phyloP scores from a whole-genome alignment of 1,284 basidiomycete genomes.

The Pseudozyma thailandica region DNA sequence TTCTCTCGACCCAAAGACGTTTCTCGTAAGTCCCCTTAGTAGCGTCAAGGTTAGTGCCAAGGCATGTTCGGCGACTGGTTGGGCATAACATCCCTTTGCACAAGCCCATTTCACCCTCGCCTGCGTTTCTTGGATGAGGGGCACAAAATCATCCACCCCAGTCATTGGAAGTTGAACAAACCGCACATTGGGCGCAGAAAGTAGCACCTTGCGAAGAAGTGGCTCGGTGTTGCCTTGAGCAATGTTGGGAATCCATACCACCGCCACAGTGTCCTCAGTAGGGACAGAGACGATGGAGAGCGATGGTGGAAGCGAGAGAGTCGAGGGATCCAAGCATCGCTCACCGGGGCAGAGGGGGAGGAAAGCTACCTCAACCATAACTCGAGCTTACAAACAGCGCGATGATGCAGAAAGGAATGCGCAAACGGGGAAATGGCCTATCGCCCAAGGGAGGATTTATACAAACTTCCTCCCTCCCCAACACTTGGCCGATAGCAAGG shows the following conservation, averaged over 20 bases:
- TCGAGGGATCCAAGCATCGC: too few relatives aligned
- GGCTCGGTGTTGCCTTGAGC: conserved; percentile 12
- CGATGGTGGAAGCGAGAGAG: too few relatives aligned
- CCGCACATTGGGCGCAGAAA: background rate
- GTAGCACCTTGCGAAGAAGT: background rate
- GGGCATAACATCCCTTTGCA: conserved; percentile 49
- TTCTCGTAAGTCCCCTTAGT: conserved; percentile 6
- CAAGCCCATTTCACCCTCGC: conserved; percentile 33
- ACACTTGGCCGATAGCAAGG: too few relatives aligned
- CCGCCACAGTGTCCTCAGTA: background rate
- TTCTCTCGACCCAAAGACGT: background rate
- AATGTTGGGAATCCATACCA: conserved; percentile 30
- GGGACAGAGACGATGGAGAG: background rate
- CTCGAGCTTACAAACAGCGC: too few relatives aligned
- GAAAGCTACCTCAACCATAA: too few relatives aligned
- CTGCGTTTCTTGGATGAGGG: conserved; percentile 10
- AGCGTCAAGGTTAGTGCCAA: conserved; percentile 32
- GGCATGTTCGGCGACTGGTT: conserved; percentile 54
- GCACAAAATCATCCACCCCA: conserved; percentile 44
- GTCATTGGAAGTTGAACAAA: conserved; percentile 59
- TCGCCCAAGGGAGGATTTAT: too few relatives aligned
- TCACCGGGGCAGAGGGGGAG: too few relatives aligned
- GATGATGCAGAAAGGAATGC: too few relatives aligned
- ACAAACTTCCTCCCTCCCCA: too few relatives aligned
- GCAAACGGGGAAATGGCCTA: too few relatives aligned